Base-by-base conservation (phyloP, 495 filamentous ascomycete species). In the Lindgomyces ingoldianus region DNA sequence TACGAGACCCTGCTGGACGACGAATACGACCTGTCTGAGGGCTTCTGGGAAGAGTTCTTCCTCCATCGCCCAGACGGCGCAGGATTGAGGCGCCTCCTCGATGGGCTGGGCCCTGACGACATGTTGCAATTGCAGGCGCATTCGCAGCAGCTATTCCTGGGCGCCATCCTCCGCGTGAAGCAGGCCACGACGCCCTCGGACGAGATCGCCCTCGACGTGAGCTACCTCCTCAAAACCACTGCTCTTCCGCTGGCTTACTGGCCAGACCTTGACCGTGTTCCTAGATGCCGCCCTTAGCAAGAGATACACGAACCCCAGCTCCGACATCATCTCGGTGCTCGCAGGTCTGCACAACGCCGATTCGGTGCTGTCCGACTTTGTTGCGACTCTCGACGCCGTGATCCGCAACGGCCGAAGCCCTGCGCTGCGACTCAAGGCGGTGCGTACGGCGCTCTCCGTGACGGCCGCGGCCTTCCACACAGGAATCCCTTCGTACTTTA, bases 41-140 rank as follows among this genome's bases (percentile, higher is more conserved):
- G 92, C 9, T 99, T 97, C 77, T 99, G 94, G 95, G 83, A 85
- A 55, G 93, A 97, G 77, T 91, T 98, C 77, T 98, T 98, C 76
- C 81, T 98, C 42, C 81, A 96, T 50, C 83, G 83, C 51, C 93
- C 94, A 29, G 89, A 96, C 73, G 81, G 83, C 41, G 73, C 78
- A 0, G 81, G 84, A 52, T 76, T 98, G 57, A 83, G 82, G 65
- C 76, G 76, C 41, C 81, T 93, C 39, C 81, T 98, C 46, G 83
- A 86, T 25, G 74, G 81, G 11, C 78, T 93, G 47, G 82, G 80
- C 52, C 80, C 90, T 11, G 88, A 90, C 65, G 90, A 95, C 60
- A 75, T 93, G 19, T 79, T 97, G 29, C 83, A 87, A 62, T 72
- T 90, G 18, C 89, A 93, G 74, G 87, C 88, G 26, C 87, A 91